phyloP scores from a whole-genome alignment of 306 rosid species.

The Abrus pulchellus region DNA sequence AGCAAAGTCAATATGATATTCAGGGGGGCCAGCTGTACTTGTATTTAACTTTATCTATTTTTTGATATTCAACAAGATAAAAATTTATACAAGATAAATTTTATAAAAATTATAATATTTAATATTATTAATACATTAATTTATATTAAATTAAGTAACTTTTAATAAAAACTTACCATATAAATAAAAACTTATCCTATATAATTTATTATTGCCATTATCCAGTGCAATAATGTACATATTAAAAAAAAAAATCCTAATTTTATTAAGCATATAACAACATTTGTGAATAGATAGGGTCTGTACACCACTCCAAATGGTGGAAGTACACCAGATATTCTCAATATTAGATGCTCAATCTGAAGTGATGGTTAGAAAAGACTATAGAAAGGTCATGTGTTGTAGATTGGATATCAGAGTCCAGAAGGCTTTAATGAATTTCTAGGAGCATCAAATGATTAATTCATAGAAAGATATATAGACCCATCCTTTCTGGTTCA shows the following conservation, averaged over 20 bases:
- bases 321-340: conserved; percentile 40
- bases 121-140: no score
- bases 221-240: no score
- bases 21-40: conserved; percentile 61
- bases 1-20: conserved; percentile 54
- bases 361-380: conserved; percentile 52
- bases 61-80: no score
- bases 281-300: conserved; percentile 4
- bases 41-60: conserved; percentile 35
- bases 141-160: no score
- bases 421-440: conserved; percentile 27
- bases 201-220: no score
- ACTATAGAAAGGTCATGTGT: not conserved
- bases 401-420: not conserved
- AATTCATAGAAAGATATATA: conserved; percentile 38
- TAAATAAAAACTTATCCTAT: no score
- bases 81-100: no score
- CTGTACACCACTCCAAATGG: conserved; percentile 44
- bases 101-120: no score
- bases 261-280: not conserved
- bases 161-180: no score
- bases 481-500: conserved; percentile 41
- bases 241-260: no score
- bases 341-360: conserved; percentile 44
- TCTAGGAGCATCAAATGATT: conserved; percentile 49